Evolutionary conservation across 768 basidiomycete genomes (phyloP), one percentile per base, ranked within the genome.

Genomic region (Crucibulum laeve): DNA sequence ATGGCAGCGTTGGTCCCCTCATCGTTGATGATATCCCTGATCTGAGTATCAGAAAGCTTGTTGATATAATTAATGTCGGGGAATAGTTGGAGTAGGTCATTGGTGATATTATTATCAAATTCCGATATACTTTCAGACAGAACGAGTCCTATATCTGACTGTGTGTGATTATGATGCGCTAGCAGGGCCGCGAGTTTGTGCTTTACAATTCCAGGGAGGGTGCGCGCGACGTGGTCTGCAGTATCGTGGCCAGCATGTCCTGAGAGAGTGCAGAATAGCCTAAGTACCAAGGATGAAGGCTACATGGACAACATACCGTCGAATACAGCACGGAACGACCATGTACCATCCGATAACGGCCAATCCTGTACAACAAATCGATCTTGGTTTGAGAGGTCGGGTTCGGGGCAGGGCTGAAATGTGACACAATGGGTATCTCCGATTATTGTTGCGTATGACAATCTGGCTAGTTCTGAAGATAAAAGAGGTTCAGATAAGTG

Each of bases 211-310:
- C 35, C 19, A 17, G 75, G 70, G 11, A 76, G 50, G 17, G 43
- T 49, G 13, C 53, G 45, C 5, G 62, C 53, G 4, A 64, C 56
- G 43, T 70, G 64, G 38, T 76, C 68, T n/a, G 63, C 76, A 0
- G 73, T 67, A 28, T 75, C 70, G 45, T 70, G 67, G 4, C 74
- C 74, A 2, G 65, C 70, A 49, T 77, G 73, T 17, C 71, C 71
- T 71, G 45, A 40, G 23, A 42, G 25, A 32, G 35, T 38, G 26
- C 25, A 30, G 32, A 42, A 30, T 21, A 21, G 34, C 35, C 47
- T 22, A 14, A 22, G 33, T 26, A 25, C 35, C 22, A 15, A 21
- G 25, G 5, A 34, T n/a, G 40, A 23, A 47, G 14, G 6, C 36
- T 26, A 13, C 15, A 5, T 13, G 33, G 8, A 26, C 18, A 23